Evolutionary conservation across 257 asterid species (phyloP).

Genomic region (Capsicum rhomboideum): DNA sequence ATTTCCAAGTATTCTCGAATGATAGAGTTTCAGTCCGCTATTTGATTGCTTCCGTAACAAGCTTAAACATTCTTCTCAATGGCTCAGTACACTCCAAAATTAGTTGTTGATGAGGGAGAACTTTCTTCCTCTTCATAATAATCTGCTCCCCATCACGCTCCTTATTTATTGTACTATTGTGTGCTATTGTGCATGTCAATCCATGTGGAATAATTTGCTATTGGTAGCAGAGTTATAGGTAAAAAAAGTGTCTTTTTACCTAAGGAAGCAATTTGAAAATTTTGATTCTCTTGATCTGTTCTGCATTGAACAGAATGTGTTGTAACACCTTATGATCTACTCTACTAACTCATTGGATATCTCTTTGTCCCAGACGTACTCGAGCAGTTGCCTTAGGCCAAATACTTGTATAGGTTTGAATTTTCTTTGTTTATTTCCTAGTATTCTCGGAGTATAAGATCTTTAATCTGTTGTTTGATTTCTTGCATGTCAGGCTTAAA

Average conservation of each 20-base stretch:
- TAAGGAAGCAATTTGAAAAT: not conserved
- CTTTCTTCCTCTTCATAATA: not conserved
- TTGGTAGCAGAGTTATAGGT: not conserved
- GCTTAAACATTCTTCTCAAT: not conserved
- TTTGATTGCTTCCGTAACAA: not conserved
- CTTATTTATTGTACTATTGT: not conserved
- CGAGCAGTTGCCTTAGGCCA: not conserved
- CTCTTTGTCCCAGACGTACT: not conserved
- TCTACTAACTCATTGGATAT: not conserved
- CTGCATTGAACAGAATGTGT: no score
- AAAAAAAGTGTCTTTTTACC: not conserved
- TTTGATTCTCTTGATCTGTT: no score
- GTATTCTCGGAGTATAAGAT: not conserved
- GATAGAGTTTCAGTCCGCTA: not conserved
- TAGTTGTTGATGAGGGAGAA: not conserved
- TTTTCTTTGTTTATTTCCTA: not conserved
- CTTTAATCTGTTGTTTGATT: not conserved
- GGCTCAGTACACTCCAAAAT: not conserved
- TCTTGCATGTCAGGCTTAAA: not conserved
- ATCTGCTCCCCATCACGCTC: no score
- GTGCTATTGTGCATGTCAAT: not conserved
- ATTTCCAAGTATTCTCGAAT: not conserved
- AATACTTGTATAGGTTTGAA: not conserved
- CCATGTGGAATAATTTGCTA: not conserved
- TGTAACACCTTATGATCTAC: not conserved